A percentile compares a stretch with the other conserved stretches of the same genome.
Conservation (phyloP, 176 grass and related monocot genomes). For the Zoysia pacifica region DNA sequence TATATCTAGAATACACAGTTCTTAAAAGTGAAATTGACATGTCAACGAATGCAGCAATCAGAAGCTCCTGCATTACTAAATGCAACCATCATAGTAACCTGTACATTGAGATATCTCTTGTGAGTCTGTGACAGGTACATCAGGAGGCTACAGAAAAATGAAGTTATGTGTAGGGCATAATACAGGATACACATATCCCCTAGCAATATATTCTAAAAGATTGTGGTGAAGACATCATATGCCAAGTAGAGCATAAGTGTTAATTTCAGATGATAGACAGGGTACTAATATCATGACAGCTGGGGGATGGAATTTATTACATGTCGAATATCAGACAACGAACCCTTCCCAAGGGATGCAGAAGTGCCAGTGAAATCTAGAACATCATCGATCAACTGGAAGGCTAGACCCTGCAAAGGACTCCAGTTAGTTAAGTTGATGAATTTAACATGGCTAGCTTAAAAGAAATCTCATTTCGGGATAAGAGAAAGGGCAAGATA, state of each 20-base stretch:
- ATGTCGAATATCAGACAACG: conserved; percentile 88
- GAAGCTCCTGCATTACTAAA: not conserved
- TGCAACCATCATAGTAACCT: not conserved
- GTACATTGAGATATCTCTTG: not conserved
- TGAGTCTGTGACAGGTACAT: not conserved
- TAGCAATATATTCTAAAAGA: conserved; percentile 14
- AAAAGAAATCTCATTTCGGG: not conserved
- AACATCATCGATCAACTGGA: conserved; percentile 92
- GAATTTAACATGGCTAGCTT: conserved; percentile 19
- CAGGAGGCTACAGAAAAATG: not conserved
- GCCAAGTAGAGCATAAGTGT: not conserved
- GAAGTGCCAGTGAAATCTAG: conserved; percentile 97
- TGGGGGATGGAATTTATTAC: conserved; percentile 50
- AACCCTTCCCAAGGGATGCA: conserved; percentile 88
- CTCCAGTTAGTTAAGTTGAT: conserved; percentile 9
- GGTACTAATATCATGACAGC: not conserved
- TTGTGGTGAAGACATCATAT: not conserved
- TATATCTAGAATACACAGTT: not conserved
- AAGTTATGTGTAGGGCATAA: not conserved
- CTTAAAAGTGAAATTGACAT: not conserved
- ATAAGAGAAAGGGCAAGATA: conserved; percentile 16
- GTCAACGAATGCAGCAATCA: not conserved
- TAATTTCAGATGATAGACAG: conserved; percentile 22
- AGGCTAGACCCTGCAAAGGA: conserved; percentile 83
- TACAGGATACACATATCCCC: not conserved